A percentile compares a stretch with the other conserved stretches of the same genome.
phyloP scores from a whole-genome alignment of 2,329 filamentous ascomycete species.

The Rachicladosporium sp. region DNA sequence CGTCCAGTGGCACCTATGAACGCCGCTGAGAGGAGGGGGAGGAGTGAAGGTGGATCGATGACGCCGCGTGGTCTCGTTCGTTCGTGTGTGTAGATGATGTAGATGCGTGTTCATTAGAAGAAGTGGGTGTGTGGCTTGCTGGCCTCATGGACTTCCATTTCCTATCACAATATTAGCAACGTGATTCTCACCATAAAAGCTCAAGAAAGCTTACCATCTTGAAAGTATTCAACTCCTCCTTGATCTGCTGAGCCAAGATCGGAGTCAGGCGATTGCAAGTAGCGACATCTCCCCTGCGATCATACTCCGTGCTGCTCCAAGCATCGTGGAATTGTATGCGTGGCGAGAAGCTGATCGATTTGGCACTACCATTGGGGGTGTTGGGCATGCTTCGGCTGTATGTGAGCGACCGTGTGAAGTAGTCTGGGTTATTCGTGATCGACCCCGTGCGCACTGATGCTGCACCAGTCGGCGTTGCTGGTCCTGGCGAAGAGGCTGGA shows the following conservation, averaged over 20 bases:
- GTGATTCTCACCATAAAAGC: not conserved
- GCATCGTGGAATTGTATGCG: slow-evolving; percentile 92
- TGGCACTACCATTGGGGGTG: slow-evolving; percentile 57
- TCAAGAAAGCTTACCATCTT: slow-evolving; percentile 68
- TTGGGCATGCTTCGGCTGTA: slow-evolving; percentile 70
- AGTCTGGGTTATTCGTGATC: slow-evolving; percentile 54
- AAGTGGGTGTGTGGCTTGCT: slow-evolving; percentile 99
- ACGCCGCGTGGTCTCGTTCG: slow-evolving; percentile 4
- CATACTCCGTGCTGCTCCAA: slow-evolving; percentile 91
- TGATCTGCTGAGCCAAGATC: slow-evolving; percentile 96
- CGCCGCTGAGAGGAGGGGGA: not conserved
- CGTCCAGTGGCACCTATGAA: not conserved
- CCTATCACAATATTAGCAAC: slow-evolving; percentile 47
- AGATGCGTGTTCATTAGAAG: slow-evolving; percentile 55
- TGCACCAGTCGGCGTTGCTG: slow-evolving; percentile 56
- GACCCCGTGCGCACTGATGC: slow-evolving; percentile 45
- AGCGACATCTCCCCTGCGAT: slow-evolving; percentile 87
- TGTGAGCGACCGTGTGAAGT: slow-evolving; percentile 55
- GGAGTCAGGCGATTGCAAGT: slow-evolving; percentile 96
- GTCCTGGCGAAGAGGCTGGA: slow-evolving; percentile 63
- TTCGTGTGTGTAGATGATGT: slow-evolving; percentile 3
- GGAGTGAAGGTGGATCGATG: slow-evolving; percentile 1
- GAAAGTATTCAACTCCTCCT: slow-evolving; percentile 97
- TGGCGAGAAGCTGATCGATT: slow-evolving; percentile 67
- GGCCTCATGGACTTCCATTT: slow-evolving; percentile 99